These are phyloP conservation scores for Zygnema cylindricum DNA, from an alignment of 139 green algal species.

Conservation along the genomic window DNA sequence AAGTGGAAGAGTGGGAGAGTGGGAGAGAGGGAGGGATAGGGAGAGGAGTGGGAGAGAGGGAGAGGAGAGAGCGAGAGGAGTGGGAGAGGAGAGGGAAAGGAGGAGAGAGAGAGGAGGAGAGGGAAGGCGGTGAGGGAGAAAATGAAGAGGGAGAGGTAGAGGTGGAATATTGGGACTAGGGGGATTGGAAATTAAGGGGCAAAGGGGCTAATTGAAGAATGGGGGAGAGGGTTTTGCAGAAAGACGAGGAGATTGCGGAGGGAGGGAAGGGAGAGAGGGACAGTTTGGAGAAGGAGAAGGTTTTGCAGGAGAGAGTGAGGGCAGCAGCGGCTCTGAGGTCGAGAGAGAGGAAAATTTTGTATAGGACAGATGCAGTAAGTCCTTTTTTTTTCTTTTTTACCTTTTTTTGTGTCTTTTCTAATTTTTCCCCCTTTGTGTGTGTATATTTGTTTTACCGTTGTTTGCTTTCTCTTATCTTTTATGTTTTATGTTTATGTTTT, in stretches of 20 bases:
- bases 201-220: no score
- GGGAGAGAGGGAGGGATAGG: no score
- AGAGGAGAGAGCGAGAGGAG: no score
- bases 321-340: constrained; percentile 22
- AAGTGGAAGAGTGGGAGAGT: no score
- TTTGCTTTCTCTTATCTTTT: not conserved
- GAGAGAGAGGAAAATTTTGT: constrained; percentile 47
- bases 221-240: no score
- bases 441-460: not conserved
- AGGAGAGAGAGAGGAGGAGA: no score
- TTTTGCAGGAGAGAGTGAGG: constrained; percentile 16
- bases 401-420: not conserved
- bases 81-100: no score
- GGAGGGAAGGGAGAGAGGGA: not conserved
- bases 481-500: not conserved
- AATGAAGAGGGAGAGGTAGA: no score
- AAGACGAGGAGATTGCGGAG: constrained; percentile 12
- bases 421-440: not conserved
- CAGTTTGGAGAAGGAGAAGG: not conserved
- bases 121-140: no score
- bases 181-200: no score
- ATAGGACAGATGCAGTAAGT: constrained; percentile 36
- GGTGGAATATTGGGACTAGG: no score
- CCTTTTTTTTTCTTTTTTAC: not conserved
- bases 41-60: no score